Conservation (phyloP, 495 filamentous ascomycete species). For the Penicillium tannophilum region DNA sequence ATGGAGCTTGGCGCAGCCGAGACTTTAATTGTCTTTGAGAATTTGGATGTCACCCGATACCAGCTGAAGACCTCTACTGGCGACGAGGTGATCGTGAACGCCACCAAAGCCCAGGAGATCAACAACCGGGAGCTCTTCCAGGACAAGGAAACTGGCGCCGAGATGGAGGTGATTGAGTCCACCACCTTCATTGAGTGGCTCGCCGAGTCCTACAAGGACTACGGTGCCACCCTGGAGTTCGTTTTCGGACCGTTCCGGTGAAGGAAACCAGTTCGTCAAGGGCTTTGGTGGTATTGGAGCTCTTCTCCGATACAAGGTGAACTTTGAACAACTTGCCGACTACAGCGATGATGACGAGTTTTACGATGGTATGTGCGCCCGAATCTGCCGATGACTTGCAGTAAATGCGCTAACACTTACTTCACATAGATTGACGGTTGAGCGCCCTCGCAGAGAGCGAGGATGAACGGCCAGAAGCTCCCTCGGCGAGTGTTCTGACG, state of each 20-base stretch:
- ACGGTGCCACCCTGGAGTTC: constrained; percentile 94
- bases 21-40: constrained; percentile 96
- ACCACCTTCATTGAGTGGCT: constrained; percentile 97
- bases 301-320: constrained; percentile 97
- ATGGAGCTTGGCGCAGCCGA: constrained; percentile 94
- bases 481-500: constrained; percentile 63
- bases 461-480: constrained; percentile 76
- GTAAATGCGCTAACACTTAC: constrained; percentile 19
- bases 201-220: constrained; percentile 95
- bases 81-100: constrained; percentile 74
- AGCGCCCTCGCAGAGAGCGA: constrained; percentile 87
- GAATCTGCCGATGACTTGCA: not conserved
- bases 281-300: constrained; percentile 98
- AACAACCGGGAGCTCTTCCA: constrained; percentile 83
- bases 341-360: constrained; percentile 96
- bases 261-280: constrained; percentile 99
- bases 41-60: constrained; percentile 91
- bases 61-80: constrained; percentile 76
- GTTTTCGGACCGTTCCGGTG: constrained; percentile 92
- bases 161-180: constrained; percentile 90
- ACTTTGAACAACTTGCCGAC: constrained; percentile 98
- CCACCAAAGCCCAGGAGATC: constrained; percentile 80
- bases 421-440: constrained; percentile 83
- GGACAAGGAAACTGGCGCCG: constrained; percentile 91
- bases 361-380: constrained; percentile 74